Percentiles rank a stretch among this genome's conserved stretches.
These are phyloP conservation scores for Ogataea minuta DNA, from an alignment of 805 yeast genomes.

Conservation along the genomic window DNA sequence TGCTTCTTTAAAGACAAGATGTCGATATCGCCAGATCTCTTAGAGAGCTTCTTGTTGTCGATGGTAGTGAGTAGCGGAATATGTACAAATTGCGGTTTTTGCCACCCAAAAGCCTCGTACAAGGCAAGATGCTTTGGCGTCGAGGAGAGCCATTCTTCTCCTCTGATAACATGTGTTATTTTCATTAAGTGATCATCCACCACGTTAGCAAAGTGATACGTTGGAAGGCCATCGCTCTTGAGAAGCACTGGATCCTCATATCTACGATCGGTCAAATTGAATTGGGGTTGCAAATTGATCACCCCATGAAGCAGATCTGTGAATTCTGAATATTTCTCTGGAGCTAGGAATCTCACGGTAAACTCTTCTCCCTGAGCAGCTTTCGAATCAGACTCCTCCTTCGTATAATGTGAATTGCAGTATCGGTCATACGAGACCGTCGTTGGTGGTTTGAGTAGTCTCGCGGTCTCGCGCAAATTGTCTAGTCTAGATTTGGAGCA, in stretches of 20 bases:
- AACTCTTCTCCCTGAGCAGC: constrained; percentile 38
- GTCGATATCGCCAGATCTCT: constrained; percentile 80
- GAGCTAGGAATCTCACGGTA: constrained; percentile 76
- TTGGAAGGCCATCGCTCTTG: constrained; percentile 94
- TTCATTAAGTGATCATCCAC: constrained; percentile 92
- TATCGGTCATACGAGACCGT: constrained; percentile 88
- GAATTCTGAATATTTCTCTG: constrained; percentile 64
- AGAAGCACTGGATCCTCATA: constrained; percentile 87
- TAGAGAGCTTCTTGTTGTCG: constrained; percentile 75
- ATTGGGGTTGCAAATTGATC: constrained; percentile 75
- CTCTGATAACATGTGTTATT: constrained; percentile 91
- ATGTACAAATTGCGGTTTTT: constrained; percentile 78
- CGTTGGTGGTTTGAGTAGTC: constrained; percentile 77
- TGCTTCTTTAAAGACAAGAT: constrained; percentile 53
- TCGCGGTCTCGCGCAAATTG: constrained; percentile 68
- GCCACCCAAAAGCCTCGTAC: constrained; percentile 85
- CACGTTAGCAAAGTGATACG: constrained; percentile 95
- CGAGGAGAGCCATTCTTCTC: constrained; percentile 97
- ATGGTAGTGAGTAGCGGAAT: constrained; percentile 81
- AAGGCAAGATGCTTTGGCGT: constrained; percentile 92
- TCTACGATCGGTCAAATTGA: constrained; percentile 64
- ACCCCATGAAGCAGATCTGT: constrained; percentile 76
- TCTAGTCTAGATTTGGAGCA: constrained; percentile 80
- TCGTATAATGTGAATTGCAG: constrained; percentile 49
- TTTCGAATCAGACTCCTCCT: constrained; percentile 39